Evolutionary conservation across 768 basidiomycete genomes (phyloP).

Genomic region (Phanerodontia chrysosporium): DNA sequence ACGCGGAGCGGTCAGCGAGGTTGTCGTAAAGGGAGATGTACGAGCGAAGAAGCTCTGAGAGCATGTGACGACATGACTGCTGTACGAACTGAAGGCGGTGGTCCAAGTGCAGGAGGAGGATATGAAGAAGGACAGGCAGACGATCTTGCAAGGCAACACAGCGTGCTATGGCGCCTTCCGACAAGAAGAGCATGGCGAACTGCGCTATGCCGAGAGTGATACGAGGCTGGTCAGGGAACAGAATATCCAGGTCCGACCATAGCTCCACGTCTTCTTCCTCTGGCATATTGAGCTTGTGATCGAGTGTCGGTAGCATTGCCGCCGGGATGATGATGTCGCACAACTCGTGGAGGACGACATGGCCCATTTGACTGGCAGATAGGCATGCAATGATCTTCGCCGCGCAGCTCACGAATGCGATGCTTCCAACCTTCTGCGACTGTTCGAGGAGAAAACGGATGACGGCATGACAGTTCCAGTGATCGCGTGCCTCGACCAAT

Average conservation of each 20-base stretch:
- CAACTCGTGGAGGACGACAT: conserved; percentile 76
- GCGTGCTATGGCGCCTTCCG: conserved; percentile 70
- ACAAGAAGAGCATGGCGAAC: conserved; percentile 82
- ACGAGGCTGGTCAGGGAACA: conserved; percentile 71
- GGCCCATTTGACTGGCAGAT: conserved; percentile 70
- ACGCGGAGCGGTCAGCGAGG: conserved; percentile 51
- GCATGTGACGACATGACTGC: conserved; percentile 66
- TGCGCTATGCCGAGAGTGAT: conserved; percentile 77
- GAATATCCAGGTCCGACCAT: conserved; percentile 74
- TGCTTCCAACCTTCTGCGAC: conserved; percentile 77
- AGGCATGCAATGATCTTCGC: conserved; percentile 81
- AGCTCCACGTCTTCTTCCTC: conserved; percentile 66
- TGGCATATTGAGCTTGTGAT: conserved; percentile 61
- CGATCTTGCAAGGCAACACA: conserved; percentile 71
- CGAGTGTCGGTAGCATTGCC: conserved; percentile 76
- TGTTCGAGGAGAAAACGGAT: conserved; percentile 84
- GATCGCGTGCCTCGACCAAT: conserved; percentile 66
- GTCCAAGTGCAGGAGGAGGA: conserved; percentile 78
- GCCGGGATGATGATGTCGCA: conserved; percentile 80
- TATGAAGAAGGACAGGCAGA: conserved; percentile 73
- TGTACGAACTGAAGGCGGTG: conserved; percentile 69
- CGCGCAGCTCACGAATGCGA: conserved; percentile 73
- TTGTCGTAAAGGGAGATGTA: conserved; percentile 79
- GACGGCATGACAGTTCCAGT: conserved; percentile 73
- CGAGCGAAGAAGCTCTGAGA: conserved; percentile 80